Evolutionary conservation across 345 rosid genomes (phyloP), one percentile per base, ranked within the genome.

Genomic region (Cardamine chenopodiifolia): DNA sequence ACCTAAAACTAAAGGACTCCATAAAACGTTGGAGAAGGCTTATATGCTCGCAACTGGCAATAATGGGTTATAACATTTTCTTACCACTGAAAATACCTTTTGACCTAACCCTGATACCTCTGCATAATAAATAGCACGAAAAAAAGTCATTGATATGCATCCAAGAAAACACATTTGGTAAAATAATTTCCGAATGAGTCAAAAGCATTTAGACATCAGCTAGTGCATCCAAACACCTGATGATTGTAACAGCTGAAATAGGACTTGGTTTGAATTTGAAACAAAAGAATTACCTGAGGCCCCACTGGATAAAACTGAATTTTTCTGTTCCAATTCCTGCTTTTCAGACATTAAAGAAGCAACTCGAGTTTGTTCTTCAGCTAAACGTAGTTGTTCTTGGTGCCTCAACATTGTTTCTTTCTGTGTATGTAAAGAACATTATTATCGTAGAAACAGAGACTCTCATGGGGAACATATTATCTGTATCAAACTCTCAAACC

Each of bases 301-400:
- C 28, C 68, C 66, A 77, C 63, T 77, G 69, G 93, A 78, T 61
- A 84, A 20, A 69, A 77, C 83, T 37, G 81, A 44, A 66, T 86
- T 77, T 76, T 84, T 89, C 81, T 86, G 88, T 74, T 92, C 96
- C 78, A 95, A 66, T 52, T 83, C 89, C 77, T 82, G 88, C 84
- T 89, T 95, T 82, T 89, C 99, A 49, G 88, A 83, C 71, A 75
- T 20, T 26, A 95, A 78, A 34, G 82, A 53, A 68, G 99, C 84
- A 73, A 81, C 78, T 63, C 63, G 91, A 18, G 85, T 76, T 78
- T 85, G 92, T 86, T 87, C 97, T 71, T 86, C 97, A 14, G 66
- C 75, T 60, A 85, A 77, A 50, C 58, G 78, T 26, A 80, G 85
- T 34, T 37, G 88, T 77, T 92, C 96, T 78, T 83, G 89, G 62